Evolutionary conservation across 2,329 filamentous ascomycete genomes (phyloP).

Genomic region (Zymoseptoria brevis): DNA sequence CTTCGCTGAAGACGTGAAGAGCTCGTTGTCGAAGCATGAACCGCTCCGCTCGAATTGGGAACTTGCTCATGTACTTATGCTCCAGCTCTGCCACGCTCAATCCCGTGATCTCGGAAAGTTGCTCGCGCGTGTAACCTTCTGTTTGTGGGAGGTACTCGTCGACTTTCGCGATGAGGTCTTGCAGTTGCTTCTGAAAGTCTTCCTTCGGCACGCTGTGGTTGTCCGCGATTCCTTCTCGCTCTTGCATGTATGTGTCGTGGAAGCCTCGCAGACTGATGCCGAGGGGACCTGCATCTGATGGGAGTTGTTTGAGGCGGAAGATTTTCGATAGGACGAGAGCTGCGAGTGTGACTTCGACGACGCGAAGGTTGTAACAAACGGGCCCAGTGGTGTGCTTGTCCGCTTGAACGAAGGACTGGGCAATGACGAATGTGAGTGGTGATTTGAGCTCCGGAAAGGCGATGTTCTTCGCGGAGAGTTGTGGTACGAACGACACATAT

Average conservation of each 20-base stretch:
- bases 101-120: constrained; percentile 66
- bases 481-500: constrained; percentile 81
- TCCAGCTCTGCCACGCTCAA: constrained; percentile 65
- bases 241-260: constrained; percentile 70
- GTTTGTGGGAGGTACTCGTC: constrained; percentile 65
- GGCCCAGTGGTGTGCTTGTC: constrained; percentile 93
- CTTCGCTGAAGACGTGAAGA: constrained; percentile 84
- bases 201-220: constrained; percentile 40
- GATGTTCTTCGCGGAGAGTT: constrained; percentile 66
- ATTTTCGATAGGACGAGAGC: constrained; percentile 58
- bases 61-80: constrained; percentile 71
- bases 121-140: constrained; percentile 79
- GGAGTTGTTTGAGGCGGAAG: constrained; percentile 54
- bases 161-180: constrained; percentile 61
- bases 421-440: constrained; percentile 84
- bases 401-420: constrained; percentile 85
- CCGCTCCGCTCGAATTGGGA: constrained; percentile 76
- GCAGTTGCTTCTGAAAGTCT: constrained; percentile 55
- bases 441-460: constrained; percentile 73
- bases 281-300: constrained; percentile 71
- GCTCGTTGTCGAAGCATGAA: constrained; percentile 86
- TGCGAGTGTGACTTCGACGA: constrained; percentile 89
- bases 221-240: constrained; percentile 40
- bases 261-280: constrained; percentile 79
- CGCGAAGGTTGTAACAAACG: constrained; percentile 91